Evolutionary conservation across 2,329 filamentous ascomycete species (phyloP), one percentile per base, ranked within the genome.

Genomic region (Ceratocystis papillata): DNA sequence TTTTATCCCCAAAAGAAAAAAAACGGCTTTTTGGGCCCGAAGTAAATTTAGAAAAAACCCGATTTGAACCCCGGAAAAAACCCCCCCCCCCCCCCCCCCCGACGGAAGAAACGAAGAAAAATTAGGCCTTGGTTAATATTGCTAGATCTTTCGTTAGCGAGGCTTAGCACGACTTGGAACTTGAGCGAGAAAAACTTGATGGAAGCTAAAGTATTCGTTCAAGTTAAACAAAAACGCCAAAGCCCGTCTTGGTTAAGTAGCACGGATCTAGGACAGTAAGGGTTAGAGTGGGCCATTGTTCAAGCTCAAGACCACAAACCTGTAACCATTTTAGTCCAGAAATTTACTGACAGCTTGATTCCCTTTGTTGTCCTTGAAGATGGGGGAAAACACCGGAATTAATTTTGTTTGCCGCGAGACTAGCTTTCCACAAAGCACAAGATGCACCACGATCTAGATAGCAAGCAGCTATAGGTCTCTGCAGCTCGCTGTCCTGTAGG

Each of bases 201-300:
- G 25, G 20, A 53, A 53, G 25, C 48, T 25, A 53, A 5, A 25
- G 48, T 15, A 53, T 53, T 53, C 20, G 20, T 25, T 53, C 20
- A 25, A 53, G 48, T 53, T 53, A 25, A 25, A 53, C 48, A 53
- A 53, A 25, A 25, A 53, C 48, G 25, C 48, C 25, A 53, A 25
- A 37, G 20, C 20, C 2, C 20, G 20, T 53, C 53, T 33, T 30
- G 2, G 25, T 59, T 15, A 59, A 59, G 53, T 59, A 59, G 28
- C 28, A 59, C 53, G 22, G 10, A 59, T 59, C 28, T 59, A 59
- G 53, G 12, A 59, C 53, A 20, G 2, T 59, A 59, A 59, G 53
- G 53, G 28, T 20, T 59, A 57, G 28, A 30, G 3, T 7, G 3
- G 15, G 53, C 15, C 15, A 37, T 59, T 59, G 53, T 59, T 59